Evolutionary conservation across 768 basidiomycete genomes (phyloP).

Genomic region (Tylopilus subfusipes): DNA sequence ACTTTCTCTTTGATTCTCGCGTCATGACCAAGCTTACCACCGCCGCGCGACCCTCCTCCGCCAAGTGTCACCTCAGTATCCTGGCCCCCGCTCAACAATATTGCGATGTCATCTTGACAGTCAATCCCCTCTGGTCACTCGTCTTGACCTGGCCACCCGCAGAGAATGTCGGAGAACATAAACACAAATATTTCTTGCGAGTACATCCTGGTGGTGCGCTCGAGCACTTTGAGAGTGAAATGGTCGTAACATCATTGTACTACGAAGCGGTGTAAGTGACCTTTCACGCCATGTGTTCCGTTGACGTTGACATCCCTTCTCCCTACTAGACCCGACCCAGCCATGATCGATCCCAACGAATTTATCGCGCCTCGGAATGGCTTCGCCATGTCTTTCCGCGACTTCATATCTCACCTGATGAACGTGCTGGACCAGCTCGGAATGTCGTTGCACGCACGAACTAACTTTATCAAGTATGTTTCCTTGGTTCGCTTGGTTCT

Average conservation of each 20-base stretch:
- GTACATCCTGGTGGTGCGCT: conserved; percentile 83
- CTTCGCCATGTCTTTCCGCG: conserved; percentile 77
- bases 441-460: conserved; percentile 77
- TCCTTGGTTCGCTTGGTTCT: neutral
- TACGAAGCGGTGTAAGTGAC: conserved; percentile 77
- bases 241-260: conserved; percentile 75
- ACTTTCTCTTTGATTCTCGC: conserved; percentile 72
- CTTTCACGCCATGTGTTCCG: neutral
- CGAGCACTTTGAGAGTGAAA: conserved; percentile 82
- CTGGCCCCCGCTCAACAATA: conserved; percentile 72
- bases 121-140: conserved; percentile 73
- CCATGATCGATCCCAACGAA: conserved; percentile 72
- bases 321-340: conserved; percentile 64
- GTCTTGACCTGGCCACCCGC: conserved; percentile 77
- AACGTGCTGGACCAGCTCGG: conserved; percentile 82
- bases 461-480: conserved; percentile 74
- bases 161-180: conserved; percentile 62
- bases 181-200: conserved; percentile 78
- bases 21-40: conserved; percentile 74
- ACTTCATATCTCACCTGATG: conserved; percentile 78
- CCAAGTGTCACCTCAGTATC: conserved; percentile 73
- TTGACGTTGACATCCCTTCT: conserved; percentile 1
- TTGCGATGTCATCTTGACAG: conserved; percentile 71
- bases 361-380: conserved; percentile 81
- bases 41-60: conserved; percentile 69